phyloP scores from a whole-genome alignment of 768 basidiomycete species.

The Lentinula lateritia region DNA sequence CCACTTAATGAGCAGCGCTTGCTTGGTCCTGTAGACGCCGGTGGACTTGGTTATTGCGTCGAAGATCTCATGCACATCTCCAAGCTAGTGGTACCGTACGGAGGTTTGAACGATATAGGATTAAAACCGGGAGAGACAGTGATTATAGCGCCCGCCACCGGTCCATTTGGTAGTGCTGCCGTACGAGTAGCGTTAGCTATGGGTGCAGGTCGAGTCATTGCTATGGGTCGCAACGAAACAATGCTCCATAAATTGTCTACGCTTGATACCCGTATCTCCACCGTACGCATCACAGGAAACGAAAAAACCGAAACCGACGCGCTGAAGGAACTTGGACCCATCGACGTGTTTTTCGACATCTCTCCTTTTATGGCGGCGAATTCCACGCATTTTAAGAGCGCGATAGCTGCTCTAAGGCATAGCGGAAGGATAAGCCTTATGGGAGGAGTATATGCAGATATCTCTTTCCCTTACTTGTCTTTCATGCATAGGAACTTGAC shows the following conservation, averaged over 20 bases:
- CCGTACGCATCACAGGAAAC: background rate
- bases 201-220: constrained; percentile 9
- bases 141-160: constrained; percentile 8
- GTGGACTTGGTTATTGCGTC: background rate
- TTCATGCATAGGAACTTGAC: constrained; percentile 2
- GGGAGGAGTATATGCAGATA: background rate
- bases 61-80: background rate
- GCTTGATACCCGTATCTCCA: background rate
- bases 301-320: background rate
- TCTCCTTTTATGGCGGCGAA: background rate
- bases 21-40: background rate
- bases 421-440: background rate
- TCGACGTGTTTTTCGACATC: background rate
- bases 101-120: background rate
- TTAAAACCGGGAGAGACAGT: background rate
- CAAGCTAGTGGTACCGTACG: background rate
- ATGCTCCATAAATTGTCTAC: background rate
- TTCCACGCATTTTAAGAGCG: background rate
- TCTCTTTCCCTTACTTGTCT: background rate
- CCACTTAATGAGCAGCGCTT: background rate
- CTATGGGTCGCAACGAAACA: constrained; percentile 4
- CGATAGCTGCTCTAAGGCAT: background rate
- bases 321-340: background rate
- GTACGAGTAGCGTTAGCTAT: constrained; percentile 7
- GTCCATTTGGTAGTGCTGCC: constrained; percentile 7